phyloP scores from a whole-genome alignment of 2,329 filamentous ascomycete species.

The Calonectria naviculata region DNA sequence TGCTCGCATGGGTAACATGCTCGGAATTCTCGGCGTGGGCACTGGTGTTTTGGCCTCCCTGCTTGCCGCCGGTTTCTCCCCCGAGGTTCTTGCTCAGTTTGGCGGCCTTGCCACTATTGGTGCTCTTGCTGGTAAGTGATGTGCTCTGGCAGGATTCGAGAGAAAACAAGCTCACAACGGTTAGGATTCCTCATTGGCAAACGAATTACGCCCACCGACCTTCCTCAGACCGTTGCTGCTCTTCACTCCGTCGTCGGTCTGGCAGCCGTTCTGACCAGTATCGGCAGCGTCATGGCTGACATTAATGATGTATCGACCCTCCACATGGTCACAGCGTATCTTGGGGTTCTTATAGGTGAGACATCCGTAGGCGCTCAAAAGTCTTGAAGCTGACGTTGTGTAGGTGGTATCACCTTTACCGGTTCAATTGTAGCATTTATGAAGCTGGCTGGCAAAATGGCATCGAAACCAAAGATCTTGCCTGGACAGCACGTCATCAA shows the following conservation, averaged over 20 bases:
- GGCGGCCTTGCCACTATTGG: slow-evolving; percentile 80
- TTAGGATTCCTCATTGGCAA: slow-evolving; percentile 80
- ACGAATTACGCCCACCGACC: slow-evolving; percentile 86
- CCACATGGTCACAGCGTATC: slow-evolving; percentile 86
- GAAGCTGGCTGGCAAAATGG: slow-evolving; percentile 86
- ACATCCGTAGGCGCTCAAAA: not conserved
- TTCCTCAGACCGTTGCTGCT: slow-evolving; percentile 90
- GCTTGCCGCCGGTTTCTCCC: slow-evolving; percentile 81
- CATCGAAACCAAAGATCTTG: slow-evolving; percentile 78
- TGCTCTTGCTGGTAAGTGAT: slow-evolving; percentile 65
- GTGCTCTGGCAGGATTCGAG: not conserved
- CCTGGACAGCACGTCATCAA: slow-evolving; percentile 84
- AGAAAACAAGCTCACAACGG: slow-evolving; percentile 9
- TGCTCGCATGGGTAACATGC: slow-evolving; percentile 84
- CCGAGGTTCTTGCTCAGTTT: slow-evolving; percentile 84
- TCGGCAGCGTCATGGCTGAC: slow-evolving; percentile 85
- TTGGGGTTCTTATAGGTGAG: slow-evolving; percentile 83
- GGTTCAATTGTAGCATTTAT: slow-evolving; percentile 91
- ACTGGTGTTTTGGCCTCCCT: slow-evolving; percentile 87
- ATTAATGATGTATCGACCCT: slow-evolving; percentile 78
- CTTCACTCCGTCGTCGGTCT: slow-evolving; percentile 91
- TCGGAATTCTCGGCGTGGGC: slow-evolving; percentile 87
- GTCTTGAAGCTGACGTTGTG: not conserved
- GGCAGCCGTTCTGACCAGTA: slow-evolving; percentile 87
- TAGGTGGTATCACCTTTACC: slow-evolving; percentile 86